Base-by-base conservation (phyloP, 2,329 filamentous ascomycete species). In the Ascochyta viciae-villosae region DNA sequence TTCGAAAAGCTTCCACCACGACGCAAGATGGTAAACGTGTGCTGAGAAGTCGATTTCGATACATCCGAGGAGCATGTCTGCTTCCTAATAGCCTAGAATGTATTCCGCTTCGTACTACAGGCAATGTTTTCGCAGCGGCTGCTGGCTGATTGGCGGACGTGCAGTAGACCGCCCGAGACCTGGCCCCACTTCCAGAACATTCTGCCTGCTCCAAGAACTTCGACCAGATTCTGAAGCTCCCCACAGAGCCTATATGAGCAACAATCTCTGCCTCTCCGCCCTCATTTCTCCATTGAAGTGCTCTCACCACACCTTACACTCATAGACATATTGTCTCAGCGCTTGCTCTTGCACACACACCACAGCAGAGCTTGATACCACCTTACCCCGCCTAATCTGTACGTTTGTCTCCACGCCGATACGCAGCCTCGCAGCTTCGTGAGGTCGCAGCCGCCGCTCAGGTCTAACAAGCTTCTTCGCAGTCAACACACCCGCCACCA, bases 401-500 rank as follows among this genome's bases (percentile, higher is more conserved):
- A 65, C 58, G 65, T 67, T 24, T 54, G 59, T 39, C 60, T 54
- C 52, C 54, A 49, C 60, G 58, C 56, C 47, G 40, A 47, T 54
- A 38, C 22, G 34, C 58, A 55, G 51, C 60, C 58, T 63, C 23
- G 45, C 57, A 43, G 43, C 15, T 37, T 27, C 50, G 45, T 34
- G 38, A 49, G 49, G 44, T 48, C 26, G 48, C 40, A 50, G 34
- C 22, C 38, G 50, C 38, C 48, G 53, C 23, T 45, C 40, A 40
- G 15, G 24, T 55, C 59, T 64, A 52, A 60, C 60, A 41, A 47
- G 34, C 34, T 27, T n/a, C 24, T 33, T 26, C 45, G 12, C 54
- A 67, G 62, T 51, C 58, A 54, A 41, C 51, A 55, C 53, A 60
- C 50, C 60, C 62, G 61, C 64, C 67, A 90, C 79, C 79, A 96